Conservation (phyloP, 2,329 filamentous ascomycete species). For the Graphium sp. region DNA sequence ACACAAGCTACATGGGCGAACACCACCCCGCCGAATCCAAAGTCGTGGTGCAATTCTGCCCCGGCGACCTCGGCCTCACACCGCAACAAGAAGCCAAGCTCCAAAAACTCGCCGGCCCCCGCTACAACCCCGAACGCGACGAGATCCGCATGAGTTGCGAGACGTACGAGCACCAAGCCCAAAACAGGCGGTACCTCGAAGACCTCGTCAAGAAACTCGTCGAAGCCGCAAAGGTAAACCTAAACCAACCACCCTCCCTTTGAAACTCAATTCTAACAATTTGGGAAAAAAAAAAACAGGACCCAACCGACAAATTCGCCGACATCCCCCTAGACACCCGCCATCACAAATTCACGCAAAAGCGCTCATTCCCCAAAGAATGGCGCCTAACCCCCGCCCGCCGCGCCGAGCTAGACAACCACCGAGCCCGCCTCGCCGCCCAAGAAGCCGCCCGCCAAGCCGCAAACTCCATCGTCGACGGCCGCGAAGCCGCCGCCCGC, state of each 20-base stretch:
- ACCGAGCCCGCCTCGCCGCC: conserved; percentile 31
- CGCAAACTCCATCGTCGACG: conserved; percentile 41
- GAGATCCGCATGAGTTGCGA: conserved; percentile 84
- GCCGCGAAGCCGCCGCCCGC: conserved; percentile 30
- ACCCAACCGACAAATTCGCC: conserved; percentile 64
- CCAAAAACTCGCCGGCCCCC: conserved; percentile 67
- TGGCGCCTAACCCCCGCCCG: conserved; percentile 69
- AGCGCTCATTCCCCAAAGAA: conserved; percentile 57
- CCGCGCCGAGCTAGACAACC: conserved; percentile 43
- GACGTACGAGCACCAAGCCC: conserved; percentile 70
- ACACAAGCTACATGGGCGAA: conserved; percentile 94
- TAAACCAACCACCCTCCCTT: not conserved
- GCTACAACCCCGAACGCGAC: conserved; percentile 75
- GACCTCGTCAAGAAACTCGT: conserved; percentile 63
- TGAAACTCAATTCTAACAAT: not conserved
- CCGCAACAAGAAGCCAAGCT: conserved; percentile 59
- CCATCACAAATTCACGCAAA: conserved; percentile 52
- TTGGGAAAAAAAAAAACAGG: conserved; percentile 19
- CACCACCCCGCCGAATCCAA: conserved; percentile 81
- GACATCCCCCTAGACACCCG: conserved; percentile 82
- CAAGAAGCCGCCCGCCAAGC: conserved; percentile 37
- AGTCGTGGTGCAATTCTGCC: conserved; percentile 81
- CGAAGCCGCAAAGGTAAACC: conserved; percentile 48
- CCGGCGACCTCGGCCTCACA: conserved; percentile 54
- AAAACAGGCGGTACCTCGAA: conserved; percentile 91